Percentiles rank a stretch among this genome's conserved stretches.
Evolutionary conservation across 139 green algal genomes (phyloP).

Genomic region (Asterochloris erici): DNA sequence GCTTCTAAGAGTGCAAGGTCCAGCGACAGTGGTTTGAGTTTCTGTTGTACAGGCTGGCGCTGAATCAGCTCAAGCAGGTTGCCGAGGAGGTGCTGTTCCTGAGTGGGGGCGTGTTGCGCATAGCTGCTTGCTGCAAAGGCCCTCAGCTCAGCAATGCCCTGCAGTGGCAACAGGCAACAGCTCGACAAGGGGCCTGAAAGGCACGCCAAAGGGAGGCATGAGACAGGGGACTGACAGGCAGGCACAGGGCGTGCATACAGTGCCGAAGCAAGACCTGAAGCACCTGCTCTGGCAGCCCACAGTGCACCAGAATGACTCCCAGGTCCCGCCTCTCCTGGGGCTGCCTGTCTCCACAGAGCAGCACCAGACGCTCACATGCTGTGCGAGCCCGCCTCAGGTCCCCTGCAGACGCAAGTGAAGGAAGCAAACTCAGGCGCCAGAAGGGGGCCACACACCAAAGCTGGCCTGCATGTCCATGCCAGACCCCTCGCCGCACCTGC

Average conservation of each 20-base stretch:
- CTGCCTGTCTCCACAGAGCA: constrained; percentile 12
- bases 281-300: constrained; percentile 1
- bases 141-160: constrained; percentile 48
- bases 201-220: too few relatives aligned
- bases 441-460: background rate
- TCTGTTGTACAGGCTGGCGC: background rate
- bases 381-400: constrained; percentile 63
- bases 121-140: constrained; percentile 29
- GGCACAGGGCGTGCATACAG: too few relatives aligned
- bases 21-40: background rate
- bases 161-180: constrained; percentile 8
- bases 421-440: background rate
- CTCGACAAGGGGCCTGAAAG: too few relatives aligned
- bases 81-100: constrained; percentile 6
- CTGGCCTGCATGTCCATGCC: background rate
- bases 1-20: background rate
- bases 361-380: constrained; percentile 63
- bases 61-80: background rate
- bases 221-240: too few relatives aligned
- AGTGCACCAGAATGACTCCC: constrained; percentile 3
- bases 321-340: constrained; percentile 10
- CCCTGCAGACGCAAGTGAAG: constrained; percentile 23
- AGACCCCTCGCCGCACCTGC: constrained; percentile 10
- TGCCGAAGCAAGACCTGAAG: too few relatives aligned
- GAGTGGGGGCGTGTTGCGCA: background rate